These are phyloP conservation scores for Boletus subparvulus DNA, from an alignment of 768 basidiomycete species.

Conservation along the genomic window DNA sequence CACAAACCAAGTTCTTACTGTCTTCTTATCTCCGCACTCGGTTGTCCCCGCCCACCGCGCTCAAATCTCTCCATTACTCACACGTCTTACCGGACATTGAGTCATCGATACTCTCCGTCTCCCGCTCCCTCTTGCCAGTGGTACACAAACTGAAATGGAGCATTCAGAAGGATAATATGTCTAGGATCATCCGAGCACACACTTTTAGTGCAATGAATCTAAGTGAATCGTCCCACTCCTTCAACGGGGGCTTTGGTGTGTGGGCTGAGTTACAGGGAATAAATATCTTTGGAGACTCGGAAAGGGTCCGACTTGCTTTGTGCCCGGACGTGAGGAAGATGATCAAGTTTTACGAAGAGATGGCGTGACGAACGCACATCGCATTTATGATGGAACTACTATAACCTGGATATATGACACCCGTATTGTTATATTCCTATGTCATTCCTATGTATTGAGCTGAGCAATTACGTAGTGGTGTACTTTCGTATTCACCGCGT, in stretches of 20 bases:
- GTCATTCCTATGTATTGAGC: background rate
- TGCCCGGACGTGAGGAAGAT: conserved; percentile 64
- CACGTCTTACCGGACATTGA: conserved; percentile 66
- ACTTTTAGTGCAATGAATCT: conserved; percentile 32
- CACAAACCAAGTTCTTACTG: conserved; percentile 51
- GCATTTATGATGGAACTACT: background rate
- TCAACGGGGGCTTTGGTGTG: conserved; percentile 39
- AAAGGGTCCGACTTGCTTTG: conserved; percentile 65
- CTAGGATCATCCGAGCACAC: conserved; percentile 52
- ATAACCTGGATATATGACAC: background rate
- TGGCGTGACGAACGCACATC: conserved; percentile 20
- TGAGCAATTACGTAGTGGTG: background rate
- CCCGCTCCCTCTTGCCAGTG: conserved; percentile 60
- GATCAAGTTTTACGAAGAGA: conserved; percentile 57
- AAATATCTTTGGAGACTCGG: conserved; percentile 54
- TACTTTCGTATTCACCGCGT: background rate
- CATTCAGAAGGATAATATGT: conserved; percentile 59
- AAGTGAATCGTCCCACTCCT: conserved; percentile 20
- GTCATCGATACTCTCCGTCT: conserved; percentile 53
- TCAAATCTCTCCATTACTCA: conserved; percentile 46
- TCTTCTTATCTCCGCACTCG: conserved; percentile 55
- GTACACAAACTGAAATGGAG: conserved; percentile 73
- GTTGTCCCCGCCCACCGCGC: conserved; percentile 35
- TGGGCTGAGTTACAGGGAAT: conserved; percentile 59
- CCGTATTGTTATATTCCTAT: background rate